These are phyloP conservation scores for Helotiales sp. DNA, from an alignment of 2,329 filamentous ascomycete species.

Conservation along the genomic window DNA sequence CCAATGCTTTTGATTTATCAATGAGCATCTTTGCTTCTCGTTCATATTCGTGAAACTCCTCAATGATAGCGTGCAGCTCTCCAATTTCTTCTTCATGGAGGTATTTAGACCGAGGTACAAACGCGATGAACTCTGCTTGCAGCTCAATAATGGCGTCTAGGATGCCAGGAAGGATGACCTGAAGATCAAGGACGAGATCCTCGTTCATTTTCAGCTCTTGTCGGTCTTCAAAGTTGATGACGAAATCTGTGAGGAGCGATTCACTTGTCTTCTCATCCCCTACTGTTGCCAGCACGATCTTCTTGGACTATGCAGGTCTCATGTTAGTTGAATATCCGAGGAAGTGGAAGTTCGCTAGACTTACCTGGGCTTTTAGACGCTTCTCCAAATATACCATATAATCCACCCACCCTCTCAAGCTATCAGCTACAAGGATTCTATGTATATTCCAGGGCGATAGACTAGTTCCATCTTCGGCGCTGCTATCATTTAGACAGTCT, in stretches of 20 bases:
- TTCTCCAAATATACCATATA: constrained; percentile 24
- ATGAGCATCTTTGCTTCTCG: constrained; percentile 17
- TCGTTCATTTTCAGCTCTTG: constrained; percentile 25
- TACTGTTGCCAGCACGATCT: constrained; percentile 10
- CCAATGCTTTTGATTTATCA: constrained; percentile 13
- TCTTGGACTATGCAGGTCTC: constrained; percentile 4
- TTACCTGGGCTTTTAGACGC: constrained; percentile 12
- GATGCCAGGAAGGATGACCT: constrained; percentile 19
- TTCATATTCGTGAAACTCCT: constrained; percentile 21
- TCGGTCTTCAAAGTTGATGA: constrained; percentile 22
- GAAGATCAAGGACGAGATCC: constrained; percentile 24
- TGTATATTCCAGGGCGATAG: constrained; percentile 19
- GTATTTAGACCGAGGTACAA: too few species aligned
- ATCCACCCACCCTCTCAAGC: constrained; percentile 19
- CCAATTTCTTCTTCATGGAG: not conserved
- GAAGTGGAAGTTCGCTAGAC: not conserved
- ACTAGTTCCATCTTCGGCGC: too few species aligned
- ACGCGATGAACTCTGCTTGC: constrained; percentile 4
- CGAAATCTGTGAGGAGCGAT: constrained; percentile 15
- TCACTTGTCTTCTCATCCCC: constrained; percentile 15
- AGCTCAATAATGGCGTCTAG: constrained; percentile 13
- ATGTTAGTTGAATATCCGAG: not conserved
- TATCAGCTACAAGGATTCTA: constrained; percentile 19
- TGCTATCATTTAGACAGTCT: not conserved
- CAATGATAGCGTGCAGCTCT: constrained; percentile 1